phyloP scores from a whole-genome alignment of 2,329 filamentous ascomycete genomes.

The Hypoxylon sp. region DNA sequence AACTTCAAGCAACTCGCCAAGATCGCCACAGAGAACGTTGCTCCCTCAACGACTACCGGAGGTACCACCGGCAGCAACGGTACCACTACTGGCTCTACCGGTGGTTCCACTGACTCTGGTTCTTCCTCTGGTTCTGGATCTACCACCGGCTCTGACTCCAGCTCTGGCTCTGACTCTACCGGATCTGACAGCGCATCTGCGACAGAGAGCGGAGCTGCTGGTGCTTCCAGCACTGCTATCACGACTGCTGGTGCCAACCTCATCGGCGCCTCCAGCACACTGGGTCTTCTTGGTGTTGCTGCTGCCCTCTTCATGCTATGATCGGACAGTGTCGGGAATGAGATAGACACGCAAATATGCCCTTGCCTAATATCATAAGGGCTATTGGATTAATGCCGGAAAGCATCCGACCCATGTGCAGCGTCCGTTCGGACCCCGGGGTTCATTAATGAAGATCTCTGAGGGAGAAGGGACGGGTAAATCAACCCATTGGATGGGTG shows the following conservation, averaged over 20 bases:
- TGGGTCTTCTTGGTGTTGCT: constrained; percentile 54
- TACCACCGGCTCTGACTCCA: constrained; percentile 13
- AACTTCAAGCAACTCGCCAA: constrained; percentile 57
- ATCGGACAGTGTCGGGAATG: constrained; percentile 19
- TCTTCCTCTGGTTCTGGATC: constrained; percentile 15
- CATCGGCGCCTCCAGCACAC: constrained; percentile 52
- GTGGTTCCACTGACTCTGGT: constrained; percentile 36
- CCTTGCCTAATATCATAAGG: constrained; percentile 1
- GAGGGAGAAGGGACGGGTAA: constrained; percentile 2
- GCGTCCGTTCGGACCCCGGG: constrained; percentile 6
- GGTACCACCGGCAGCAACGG: constrained; percentile 45
- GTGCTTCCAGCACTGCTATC: constrained; percentile 15
- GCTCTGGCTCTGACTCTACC: constrained; percentile 14
- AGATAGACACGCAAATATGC: constrained; percentile 2
- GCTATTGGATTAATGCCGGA: constrained; percentile 27
- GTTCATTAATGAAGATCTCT: constrained; percentile 6
- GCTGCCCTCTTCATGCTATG: constrained; percentile 53
- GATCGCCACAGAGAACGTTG: constrained; percentile 44
- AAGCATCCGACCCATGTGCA: constrained; percentile 16
- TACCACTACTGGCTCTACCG: constrained; percentile 4
- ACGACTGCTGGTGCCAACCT: constrained; percentile 32
- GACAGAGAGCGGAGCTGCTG: constrained; percentile 9
- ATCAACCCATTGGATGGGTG: constrained; percentile 25
- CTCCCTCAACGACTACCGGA: constrained; percentile 36
- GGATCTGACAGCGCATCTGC: constrained; percentile 15